Conservation (phyloP, 2,329 filamentous ascomycete species). For the Cladophialophora exuberans region DNA sequence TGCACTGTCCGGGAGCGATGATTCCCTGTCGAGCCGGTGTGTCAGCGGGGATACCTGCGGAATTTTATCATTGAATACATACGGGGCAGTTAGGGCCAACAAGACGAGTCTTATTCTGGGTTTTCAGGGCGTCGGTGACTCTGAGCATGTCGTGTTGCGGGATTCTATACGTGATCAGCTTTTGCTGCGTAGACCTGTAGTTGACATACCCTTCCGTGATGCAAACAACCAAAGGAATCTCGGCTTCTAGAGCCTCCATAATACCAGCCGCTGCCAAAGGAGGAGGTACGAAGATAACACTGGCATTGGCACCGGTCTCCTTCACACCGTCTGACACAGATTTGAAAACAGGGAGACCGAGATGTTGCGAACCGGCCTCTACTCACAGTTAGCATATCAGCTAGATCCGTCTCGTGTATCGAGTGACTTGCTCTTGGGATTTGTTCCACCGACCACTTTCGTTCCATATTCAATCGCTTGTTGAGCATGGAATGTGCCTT, state of each 20-base stretch:
- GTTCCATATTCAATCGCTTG: constrained; percentile 99
- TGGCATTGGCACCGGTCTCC: constrained; percentile 86
- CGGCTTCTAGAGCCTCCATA: constrained; percentile 90
- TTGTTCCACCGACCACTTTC: constrained; percentile 96
- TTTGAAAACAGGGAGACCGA: constrained; percentile 90
- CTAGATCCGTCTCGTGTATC: background rate
- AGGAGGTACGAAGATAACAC: constrained; percentile 91
- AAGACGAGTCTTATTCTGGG: constrained; percentile 93
- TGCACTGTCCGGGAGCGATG: constrained; percentile 92
- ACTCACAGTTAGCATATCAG: constrained; percentile 8
- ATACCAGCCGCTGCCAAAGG: constrained; percentile 92
- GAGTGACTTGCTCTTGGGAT: constrained; percentile 78
- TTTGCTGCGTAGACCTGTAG: background rate
- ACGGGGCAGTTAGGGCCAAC: constrained; percentile 98
- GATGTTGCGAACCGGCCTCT: constrained; percentile 77
- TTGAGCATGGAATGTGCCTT: constrained; percentile 77
- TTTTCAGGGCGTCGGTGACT: constrained; percentile 93
- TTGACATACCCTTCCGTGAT: constrained; percentile 42
- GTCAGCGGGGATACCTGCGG: too few relatives aligned
- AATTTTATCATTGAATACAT: constrained; percentile 99
- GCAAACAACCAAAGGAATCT: constrained; percentile 92
- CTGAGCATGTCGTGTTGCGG: constrained; percentile 10
- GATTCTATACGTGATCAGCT: background rate
- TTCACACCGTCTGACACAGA: constrained; percentile 86
- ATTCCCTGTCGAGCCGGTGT: too few relatives aligned